Evolutionary conservation across 192 early-diverging fungal genomes (phyloP).

Genomic region (Podila minutissima): DNA sequence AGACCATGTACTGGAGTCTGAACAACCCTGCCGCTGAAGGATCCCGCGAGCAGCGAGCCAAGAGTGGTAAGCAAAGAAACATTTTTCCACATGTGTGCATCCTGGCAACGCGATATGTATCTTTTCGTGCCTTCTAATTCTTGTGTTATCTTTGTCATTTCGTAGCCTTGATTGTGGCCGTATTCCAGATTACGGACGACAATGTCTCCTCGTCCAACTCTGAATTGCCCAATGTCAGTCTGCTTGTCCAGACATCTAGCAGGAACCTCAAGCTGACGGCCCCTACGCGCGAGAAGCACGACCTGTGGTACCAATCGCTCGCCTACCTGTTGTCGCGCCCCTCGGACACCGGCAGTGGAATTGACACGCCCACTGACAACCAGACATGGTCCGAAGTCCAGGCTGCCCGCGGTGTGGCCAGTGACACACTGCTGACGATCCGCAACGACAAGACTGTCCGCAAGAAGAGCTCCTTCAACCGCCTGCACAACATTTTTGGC

Average conservation of each 20-base stretch:
- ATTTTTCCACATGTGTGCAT: conserved; percentile 14
- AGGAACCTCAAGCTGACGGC: conserved; percentile 83
- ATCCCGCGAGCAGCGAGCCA: conserved; percentile 55
- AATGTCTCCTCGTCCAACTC: conserved; percentile 38
- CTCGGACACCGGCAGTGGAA: conserved; percentile 15
- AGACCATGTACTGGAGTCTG: conserved; percentile 80
- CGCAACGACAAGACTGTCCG: conserved; percentile 34
- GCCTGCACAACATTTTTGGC: conserved; percentile 42
- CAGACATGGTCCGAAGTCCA: conserved; percentile 49
- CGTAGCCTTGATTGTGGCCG: conserved; percentile 72
- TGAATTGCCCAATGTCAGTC: conserved; percentile 66
- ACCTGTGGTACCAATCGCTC: conserved; percentile 69
- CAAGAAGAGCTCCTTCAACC: conserved; percentile 41
- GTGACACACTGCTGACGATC: conserved; percentile 37
- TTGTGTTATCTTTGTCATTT: conserved; percentile 5
- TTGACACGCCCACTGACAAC: conserved; percentile 30
- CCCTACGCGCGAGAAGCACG: conserved; percentile 69
- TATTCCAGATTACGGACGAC: conserved; percentile 66
- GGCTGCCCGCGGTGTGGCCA: conserved; percentile 22
- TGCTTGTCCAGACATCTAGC: conserved; percentile 73
- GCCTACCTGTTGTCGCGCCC: conserved; percentile 46
- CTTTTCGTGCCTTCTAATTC: conserved; percentile 4
- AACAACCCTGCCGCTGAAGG: conserved; percentile 66
- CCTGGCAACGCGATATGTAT: background rate
- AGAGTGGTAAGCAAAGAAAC: conserved; percentile 53